phyloP scores from a whole-genome alignment of 805 yeast genomes.

The Lachancea thermotolerans region DNA sequence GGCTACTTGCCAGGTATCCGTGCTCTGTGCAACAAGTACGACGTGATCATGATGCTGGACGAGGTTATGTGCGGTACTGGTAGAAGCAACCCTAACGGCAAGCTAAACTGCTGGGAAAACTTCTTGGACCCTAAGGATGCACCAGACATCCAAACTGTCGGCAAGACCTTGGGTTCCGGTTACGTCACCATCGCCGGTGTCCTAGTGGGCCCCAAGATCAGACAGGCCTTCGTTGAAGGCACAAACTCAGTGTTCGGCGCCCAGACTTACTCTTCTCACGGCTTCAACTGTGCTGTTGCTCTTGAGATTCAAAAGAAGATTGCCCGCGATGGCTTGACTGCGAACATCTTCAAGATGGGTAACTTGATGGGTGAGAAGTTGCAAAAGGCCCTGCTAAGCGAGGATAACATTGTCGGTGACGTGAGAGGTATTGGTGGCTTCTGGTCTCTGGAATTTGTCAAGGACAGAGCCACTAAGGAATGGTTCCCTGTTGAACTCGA shows the following conservation, averaged over 20 bases:
- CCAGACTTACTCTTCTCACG: constrained; percentile 47
- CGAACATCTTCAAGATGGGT: constrained; percentile 40
- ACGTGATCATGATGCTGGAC: constrained; percentile 43
- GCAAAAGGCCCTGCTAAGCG: constrained; percentile 27
- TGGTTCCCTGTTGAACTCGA: constrained; percentile 35
- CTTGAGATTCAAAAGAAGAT: constrained; percentile 41
- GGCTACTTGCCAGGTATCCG: constrained; percentile 43
- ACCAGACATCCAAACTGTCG: constrained; percentile 44
- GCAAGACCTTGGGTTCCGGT: constrained; percentile 46
- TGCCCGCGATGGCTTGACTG: constrained; percentile 30
- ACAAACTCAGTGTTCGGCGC: constrained; percentile 38
- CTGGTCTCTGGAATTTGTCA: constrained; percentile 51
- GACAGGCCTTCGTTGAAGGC: constrained; percentile 35
- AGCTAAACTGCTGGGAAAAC: constrained; percentile 42
- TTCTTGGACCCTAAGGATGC: constrained; percentile 33
- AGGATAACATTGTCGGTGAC: constrained; percentile 44
- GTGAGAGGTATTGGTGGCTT: constrained; percentile 60
- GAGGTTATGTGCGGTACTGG: constrained; percentile 56
- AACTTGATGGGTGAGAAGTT: constrained; percentile 36
- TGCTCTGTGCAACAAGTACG: constrained; percentile 45
- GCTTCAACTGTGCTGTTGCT: constrained; percentile 42
- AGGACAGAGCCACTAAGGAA: constrained; percentile 45
- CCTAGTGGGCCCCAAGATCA: constrained; percentile 35
- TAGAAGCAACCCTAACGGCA: constrained; percentile 38
- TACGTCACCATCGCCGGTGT: constrained; percentile 44